Percentiles rank a stretch among this genome's conserved stretches.
Conservation (phyloP, 2,329 filamentous ascomycete species). For the Xylaria sp. region DNA sequence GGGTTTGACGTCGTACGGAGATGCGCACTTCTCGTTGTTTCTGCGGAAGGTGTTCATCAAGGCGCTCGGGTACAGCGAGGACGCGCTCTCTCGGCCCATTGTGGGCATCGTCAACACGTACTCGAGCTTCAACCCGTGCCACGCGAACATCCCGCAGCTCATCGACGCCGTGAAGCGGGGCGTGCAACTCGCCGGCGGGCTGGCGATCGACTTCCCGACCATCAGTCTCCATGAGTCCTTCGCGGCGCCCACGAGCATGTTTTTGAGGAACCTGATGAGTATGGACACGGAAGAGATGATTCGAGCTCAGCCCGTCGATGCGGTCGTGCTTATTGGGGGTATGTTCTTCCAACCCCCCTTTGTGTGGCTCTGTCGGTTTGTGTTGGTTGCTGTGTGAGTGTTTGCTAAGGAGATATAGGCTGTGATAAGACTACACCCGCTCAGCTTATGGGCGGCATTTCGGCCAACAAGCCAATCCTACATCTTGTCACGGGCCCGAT, state of each 20-base stretch:
- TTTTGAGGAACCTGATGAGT: constrained; percentile 74
- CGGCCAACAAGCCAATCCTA: constrained; percentile 73
- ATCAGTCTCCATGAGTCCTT: constrained; percentile 76
- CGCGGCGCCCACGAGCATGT: constrained; percentile 75
- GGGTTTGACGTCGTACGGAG: constrained; percentile 71
- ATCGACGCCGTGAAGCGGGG: constrained; percentile 73
- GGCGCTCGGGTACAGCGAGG: constrained; percentile 74
- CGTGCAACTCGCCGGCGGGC: constrained; percentile 67
- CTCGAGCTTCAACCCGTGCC: constrained; percentile 76
- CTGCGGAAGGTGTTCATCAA: constrained; percentile 80
- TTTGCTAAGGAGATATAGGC: constrained; percentile 47
- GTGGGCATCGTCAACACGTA: constrained; percentile 78
- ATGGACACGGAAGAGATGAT: constrained; percentile 86
- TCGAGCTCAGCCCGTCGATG: constrained; percentile 71
- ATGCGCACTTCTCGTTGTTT: constrained; percentile 76
- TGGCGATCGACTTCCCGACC: constrained; percentile 75
- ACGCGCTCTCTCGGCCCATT: constrained; percentile 71
- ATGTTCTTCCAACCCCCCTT: constrained; percentile 24
- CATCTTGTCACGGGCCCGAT: constrained; percentile 75
- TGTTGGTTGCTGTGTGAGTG: not conserved
- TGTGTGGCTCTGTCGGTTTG: not conserved
- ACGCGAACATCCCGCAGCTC: constrained; percentile 73
- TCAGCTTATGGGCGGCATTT: constrained; percentile 77
- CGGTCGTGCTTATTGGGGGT: constrained; percentile 71
- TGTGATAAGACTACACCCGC: constrained; percentile 78